Evolutionary conservation across 2,329 filamentous ascomycete species (phyloP), one percentile per base, ranked within the genome.

Genomic region (Hymenoscyphus salicellus): DNA sequence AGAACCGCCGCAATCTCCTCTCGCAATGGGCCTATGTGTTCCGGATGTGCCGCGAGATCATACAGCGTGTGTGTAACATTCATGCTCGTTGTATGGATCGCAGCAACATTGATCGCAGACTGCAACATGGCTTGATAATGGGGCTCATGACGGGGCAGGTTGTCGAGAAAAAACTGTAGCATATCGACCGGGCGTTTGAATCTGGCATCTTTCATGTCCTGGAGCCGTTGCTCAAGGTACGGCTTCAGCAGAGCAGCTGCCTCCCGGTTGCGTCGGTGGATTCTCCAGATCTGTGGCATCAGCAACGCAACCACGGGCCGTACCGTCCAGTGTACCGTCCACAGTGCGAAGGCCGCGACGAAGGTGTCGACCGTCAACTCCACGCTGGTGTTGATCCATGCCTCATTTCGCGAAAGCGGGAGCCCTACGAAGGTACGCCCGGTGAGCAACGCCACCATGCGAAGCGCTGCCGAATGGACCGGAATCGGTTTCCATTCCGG

Each of bases 361-460:
- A 56, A 23, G 14, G 68, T 43, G 52, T 68, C 60, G n/a, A 61
- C 43, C 0, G 69, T 68, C 46, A 70, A 71, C 10, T 61, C 52
- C 26, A 69, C 71, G 0, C 68, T 69, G 2, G 68, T 60, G 11
- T 65, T 38, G 10, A 73, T 63, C 71, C 70, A 73, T 41, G 72
- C 69, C 38, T 72, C 69, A 0, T 73, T 63, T 3, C 72, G 52
- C n/a, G 68, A 69, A 5, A 73, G 55, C 1, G 69, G 70, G 3
- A 59, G 55, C 2, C 72, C 70, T 23, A 73, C 72, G 30, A 73
- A 73, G 0, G 70, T 68, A 7, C 72, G 61, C 2, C 71, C 82
- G 36, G 76, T 78, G 8, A 79, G 67, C 2, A 76, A 69, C 2
- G 79, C 76, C 2, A 82, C 75, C 41, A 80, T 75, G 1, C 73